phyloP scores from a whole-genome alignment of 2,329 filamentous ascomycete species.

The Calonectria pteridis region DNA sequence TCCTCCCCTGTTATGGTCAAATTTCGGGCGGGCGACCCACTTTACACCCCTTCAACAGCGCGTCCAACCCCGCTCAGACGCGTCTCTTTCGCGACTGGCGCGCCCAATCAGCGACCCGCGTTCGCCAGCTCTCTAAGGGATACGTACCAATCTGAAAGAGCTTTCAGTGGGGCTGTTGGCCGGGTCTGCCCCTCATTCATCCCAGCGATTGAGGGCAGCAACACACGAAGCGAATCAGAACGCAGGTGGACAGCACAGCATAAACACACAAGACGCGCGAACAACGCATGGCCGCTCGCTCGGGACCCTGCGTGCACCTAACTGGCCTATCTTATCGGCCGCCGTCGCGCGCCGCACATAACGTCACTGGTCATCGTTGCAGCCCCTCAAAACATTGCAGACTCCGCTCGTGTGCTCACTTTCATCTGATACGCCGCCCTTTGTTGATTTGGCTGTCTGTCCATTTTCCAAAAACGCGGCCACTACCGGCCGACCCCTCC shows the following conservation, averaged over 20 bases:
- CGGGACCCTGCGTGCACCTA: constrained; percentile 4
- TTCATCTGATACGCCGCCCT: constrained; percentile 19
- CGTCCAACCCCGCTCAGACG: constrained; percentile 39
- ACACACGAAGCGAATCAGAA: constrained; percentile 12
- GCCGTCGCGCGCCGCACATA: neutral
- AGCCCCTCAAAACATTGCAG: constrained; percentile 17
- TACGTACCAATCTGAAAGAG: constrained; percentile 12
- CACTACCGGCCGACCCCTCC: constrained; percentile 20
- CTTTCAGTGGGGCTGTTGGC: neutral
- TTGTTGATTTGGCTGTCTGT: constrained; percentile 15
- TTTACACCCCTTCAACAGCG: constrained; percentile 35
- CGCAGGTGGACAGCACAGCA: constrained; percentile 27
- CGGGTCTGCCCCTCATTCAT: constrained; percentile 12
- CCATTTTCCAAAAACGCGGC: constrained; percentile 16
- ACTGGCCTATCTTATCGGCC: constrained; percentile 23
- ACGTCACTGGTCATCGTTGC: constrained; percentile 16
- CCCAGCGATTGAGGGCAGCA: neutral
- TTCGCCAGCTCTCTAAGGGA: neutral
- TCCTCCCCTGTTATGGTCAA: constrained; percentile 30
- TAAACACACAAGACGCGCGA: constrained; percentile 21
- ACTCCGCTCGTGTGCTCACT: constrained; percentile 21
- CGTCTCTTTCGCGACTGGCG: constrained; percentile 47
- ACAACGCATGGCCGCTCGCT: constrained; percentile 17
- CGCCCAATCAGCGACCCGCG: constrained; percentile 40
- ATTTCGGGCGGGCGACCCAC: constrained; percentile 33